Conservation (phyloP, 768 basidiomycete genomes). For the Pulveroboletus sp. region DNA sequence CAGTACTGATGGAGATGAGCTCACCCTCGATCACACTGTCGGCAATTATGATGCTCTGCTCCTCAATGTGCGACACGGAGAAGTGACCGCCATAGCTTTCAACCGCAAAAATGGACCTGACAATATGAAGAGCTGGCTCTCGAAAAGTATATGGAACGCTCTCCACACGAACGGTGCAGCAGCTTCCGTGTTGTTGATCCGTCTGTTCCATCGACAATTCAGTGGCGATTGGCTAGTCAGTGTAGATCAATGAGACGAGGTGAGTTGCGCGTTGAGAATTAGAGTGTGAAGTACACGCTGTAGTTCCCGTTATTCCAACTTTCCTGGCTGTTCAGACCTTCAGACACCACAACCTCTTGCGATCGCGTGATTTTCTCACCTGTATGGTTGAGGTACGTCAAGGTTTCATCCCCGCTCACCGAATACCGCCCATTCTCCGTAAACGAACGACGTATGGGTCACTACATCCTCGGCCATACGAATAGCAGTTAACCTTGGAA, state of each 20-base stretch:
- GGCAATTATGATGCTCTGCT: constrained; percentile 53
- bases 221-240: constrained; percentile 64
- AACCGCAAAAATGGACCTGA: constrained; percentile 58
- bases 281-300: constrained; percentile 35
- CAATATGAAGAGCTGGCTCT: constrained; percentile 42
- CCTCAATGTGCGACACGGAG: constrained; percentile 60
- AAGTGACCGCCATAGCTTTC: constrained; percentile 71
- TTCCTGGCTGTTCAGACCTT: neutral
- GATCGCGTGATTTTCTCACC: constrained; percentile 29
- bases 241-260: constrained; percentile 53
- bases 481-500: constrained; percentile 46
- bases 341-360: too few species aligned
- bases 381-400: constrained; percentile 55
- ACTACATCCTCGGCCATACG: neutral
- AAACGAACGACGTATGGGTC: neutral
- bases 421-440: constrained; percentile 61
- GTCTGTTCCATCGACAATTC: constrained; percentile 56
- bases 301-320: constrained; percentile 71
- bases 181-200: constrained; percentile 47
- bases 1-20: constrained; percentile 48
- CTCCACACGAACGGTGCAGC: constrained; percentile 58
- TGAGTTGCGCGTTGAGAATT: neutral
- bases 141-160: constrained; percentile 60
- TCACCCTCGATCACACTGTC: constrained; percentile 44
- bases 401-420: constrained; percentile 49